Evolutionary conservation across 164 flowering plant genomes (phyloP).

Genomic region (grape (Vitis vinifera)): DNA sequence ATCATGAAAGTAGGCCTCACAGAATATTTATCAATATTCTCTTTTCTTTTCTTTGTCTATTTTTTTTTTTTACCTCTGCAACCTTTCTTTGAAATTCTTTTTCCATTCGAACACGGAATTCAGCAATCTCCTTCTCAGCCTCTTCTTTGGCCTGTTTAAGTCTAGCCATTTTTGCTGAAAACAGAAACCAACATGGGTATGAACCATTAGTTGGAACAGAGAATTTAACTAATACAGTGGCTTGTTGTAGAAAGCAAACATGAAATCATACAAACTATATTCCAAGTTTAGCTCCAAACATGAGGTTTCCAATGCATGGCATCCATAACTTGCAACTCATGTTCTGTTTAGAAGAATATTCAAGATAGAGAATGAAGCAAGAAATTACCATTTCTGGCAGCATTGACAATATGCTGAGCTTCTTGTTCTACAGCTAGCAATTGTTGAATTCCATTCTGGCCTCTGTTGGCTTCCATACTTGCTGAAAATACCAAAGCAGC

Average conservation of each 20-base stretch:
- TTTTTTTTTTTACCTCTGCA: slow-evolving; percentile 38
- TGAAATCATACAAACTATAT: background rate
- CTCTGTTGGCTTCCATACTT: slow-evolving; percentile 36
- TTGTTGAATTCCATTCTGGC: slow-evolving; percentile 43
- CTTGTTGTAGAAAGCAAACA: background rate
- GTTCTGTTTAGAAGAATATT: too few species aligned
- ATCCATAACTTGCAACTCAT: too few species aligned
- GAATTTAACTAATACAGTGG: background rate
- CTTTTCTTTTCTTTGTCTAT: too few species aligned
- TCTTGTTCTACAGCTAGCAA: slow-evolving; percentile 48
- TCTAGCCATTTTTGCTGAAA: slow-evolving; percentile 54
- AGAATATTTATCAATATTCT: too few species aligned
- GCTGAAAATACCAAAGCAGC: slow-evolving; percentile 1
- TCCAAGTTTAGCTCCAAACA: background rate
- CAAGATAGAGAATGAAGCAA: background rate
- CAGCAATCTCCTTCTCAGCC: slow-evolving; percentile 63
- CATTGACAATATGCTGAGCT: slow-evolving; percentile 48
- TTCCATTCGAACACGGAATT: slow-evolving; percentile 56
- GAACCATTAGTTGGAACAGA: background rate
- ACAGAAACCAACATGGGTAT: slow-evolving; percentile 1
- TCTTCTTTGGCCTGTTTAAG: slow-evolving; percentile 65
- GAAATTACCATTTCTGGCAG: slow-evolving; percentile 34
- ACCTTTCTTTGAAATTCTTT: slow-evolving; percentile 53
- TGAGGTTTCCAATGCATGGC: background rate
- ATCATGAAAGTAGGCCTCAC: too few species aligned